These are phyloP conservation scores for Pseudonectria foliicola DNA, from an alignment of 2,329 filamentous ascomycete genomes.

Conservation along the genomic window DNA sequence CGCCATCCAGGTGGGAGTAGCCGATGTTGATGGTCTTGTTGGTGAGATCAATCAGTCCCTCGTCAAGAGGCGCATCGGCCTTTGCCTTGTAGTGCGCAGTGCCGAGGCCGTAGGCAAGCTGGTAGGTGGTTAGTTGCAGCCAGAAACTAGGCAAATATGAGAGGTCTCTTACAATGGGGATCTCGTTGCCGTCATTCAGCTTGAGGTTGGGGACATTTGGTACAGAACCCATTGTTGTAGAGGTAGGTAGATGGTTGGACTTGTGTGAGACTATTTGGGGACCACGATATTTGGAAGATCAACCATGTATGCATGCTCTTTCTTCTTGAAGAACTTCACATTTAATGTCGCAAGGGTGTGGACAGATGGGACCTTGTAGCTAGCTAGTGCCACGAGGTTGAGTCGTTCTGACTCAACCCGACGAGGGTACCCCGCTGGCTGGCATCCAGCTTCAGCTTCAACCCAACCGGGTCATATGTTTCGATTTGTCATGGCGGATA, in stretches of 20 bases:
- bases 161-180: slow-evolving; percentile 52
- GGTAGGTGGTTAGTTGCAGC: slow-evolving; percentile 2
- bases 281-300: too few relatives aligned
- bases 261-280: neutral
- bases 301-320: too few relatives aligned
- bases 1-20: slow-evolving; percentile 67
- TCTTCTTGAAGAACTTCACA: too few relatives aligned
- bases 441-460: too few relatives aligned
- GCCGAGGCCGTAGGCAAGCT: slow-evolving; percentile 67
- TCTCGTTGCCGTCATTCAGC: slow-evolving; percentile 66
- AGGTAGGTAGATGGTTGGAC: too few relatives aligned
- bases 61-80: slow-evolving; percentile 44
- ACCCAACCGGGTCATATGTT: too few relatives aligned
- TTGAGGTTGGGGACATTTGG: slow-evolving; percentile 49
- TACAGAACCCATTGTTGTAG: slow-evolving; percentile 9
- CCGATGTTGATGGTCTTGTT: slow-evolving; percentile 61
- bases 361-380: too few relatives aligned
- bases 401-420: too few relatives aligned
- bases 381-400: too few relatives aligned
- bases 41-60: slow-evolving; percentile 40
- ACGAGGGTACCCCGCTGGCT: too few relatives aligned
- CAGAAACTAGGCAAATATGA: neutral
- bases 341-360: too few relatives aligned
- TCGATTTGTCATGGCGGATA: too few relatives aligned
- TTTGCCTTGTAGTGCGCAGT: slow-evolving; percentile 56